A percentile compares a stretch with the other conserved stretches of the same genome.
Evolutionary conservation across 345 rosid species (phyloP).

Genomic region (Eucalyptus pumila): DNA sequence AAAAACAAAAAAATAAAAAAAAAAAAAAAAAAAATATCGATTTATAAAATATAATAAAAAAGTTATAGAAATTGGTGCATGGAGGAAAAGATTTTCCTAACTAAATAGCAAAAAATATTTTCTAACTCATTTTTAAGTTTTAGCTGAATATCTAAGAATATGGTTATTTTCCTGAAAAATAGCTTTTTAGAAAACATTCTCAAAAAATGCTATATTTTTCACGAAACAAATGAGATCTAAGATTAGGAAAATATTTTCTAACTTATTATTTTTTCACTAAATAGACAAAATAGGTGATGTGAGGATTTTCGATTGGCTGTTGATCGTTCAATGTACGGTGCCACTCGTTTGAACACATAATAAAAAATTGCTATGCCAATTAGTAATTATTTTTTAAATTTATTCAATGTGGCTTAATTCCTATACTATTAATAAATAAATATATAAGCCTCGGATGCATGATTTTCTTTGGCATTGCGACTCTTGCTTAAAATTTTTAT

Average conservation of each 20-base stretch:
- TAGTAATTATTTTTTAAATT: neutral
- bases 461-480: neutral
- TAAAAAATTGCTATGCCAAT: neutral
- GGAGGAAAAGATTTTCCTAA: too few relatives aligned
- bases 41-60: too few relatives aligned
- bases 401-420: neutral
- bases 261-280: neutral
- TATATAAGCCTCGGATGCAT: neutral
- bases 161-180: too few relatives aligned
- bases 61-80: too few relatives aligned
- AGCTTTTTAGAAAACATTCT: too few relatives aligned
- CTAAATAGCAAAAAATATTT: too few relatives aligned
- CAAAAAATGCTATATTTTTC: neutral
- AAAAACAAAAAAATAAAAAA: rapidly evolving
- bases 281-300: neutral
- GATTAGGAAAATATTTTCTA: neutral
- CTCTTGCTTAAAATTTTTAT: neutral
- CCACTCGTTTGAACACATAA: neutral
- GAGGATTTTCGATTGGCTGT: neutral
- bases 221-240: neutral
- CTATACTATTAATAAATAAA: neutral
- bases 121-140: too few relatives aligned
- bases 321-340: neutral
- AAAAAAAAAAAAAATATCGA: too few relatives aligned
- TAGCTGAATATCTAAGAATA: too few relatives aligned